Percentiles rank a stretch among this genome's conserved stretches.
Conservation (phyloP, 768 basidiomycete genomes). For the Psilocybe subaeruginosa region DNA sequence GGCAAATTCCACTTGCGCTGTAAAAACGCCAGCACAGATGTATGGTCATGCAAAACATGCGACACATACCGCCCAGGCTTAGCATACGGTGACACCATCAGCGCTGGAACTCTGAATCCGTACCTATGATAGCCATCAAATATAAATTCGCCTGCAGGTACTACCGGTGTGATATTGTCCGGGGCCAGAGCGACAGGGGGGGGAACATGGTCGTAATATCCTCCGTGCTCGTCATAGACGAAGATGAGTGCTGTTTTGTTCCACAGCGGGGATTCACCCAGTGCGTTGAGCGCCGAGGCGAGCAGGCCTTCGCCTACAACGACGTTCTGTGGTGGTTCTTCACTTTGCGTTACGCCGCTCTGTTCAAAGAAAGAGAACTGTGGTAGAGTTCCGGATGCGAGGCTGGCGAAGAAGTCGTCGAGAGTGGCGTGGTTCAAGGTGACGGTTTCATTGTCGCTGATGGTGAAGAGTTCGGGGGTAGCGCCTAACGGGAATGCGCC, state of each 20-base stretch:
- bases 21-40: constrained; percentile 1
- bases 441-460: constrained; percentile 1
- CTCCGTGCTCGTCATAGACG: constrained; percentile 2
- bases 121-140: not conserved
- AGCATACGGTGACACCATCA: not conserved
- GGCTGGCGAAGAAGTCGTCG: not conserved
- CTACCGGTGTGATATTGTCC: not conserved
- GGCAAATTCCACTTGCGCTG: constrained; percentile 6
- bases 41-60: constrained; percentile 1
- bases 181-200: not conserved
- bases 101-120: not conserved
- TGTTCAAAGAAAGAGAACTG: not conserved
- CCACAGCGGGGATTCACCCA: not conserved
- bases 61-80: not conserved
- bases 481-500: not conserved
- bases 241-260: not conserved
- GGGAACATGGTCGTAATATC: constrained; percentile 3
- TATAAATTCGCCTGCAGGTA: not conserved
- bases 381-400: not conserved
- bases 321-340: constrained; percentile 4
- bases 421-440: not conserved
- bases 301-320: constrained; percentile 2
- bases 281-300: not conserved
- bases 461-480: constrained; percentile 1
- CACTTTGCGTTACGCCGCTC: not conserved